phyloP scores from a whole-genome alignment of 176 grass and related monocot species.

The Carex scoparia region DNA sequence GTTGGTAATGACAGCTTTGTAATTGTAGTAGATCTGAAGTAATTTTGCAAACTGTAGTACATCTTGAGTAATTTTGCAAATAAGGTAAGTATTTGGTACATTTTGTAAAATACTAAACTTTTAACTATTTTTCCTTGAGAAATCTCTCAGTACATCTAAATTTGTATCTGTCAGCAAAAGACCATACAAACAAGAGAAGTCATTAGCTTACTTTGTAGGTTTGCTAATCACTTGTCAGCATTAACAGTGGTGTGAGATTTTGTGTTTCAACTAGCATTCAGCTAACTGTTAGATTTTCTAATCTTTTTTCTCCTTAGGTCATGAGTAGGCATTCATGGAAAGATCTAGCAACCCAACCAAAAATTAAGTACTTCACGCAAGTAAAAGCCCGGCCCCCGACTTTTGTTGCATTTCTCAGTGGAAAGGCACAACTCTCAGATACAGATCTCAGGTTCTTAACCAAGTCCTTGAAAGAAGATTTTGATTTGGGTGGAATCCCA shows the following conservation, averaged over 20 bases:
- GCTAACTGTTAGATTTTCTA: background rate
- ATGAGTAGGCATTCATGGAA: slow-evolving; percentile 98
- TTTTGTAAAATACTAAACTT: background rate
- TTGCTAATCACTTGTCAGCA: too few relatives aligned
- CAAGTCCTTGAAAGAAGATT: slow-evolving; percentile 94
- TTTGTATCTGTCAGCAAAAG: background rate
- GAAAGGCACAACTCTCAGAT: slow-evolving; percentile 74
- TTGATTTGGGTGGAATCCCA: slow-evolving; percentile 84
- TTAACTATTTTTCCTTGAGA: background rate
- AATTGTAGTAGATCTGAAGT: background rate
- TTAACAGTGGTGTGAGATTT: background rate
- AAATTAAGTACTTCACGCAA: slow-evolving; percentile 97
- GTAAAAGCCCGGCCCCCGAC: slow-evolving; percentile 87
- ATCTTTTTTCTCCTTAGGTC: slow-evolving; percentile 40
- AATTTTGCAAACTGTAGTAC: background rate
- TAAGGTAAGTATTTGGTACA: background rate
- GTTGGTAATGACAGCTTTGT: background rate
- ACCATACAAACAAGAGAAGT: background rate
- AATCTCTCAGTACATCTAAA: background rate
- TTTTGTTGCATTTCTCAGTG: slow-evolving; percentile 87
- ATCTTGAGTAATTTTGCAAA: background rate
- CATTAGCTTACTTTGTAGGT: too few relatives aligned
- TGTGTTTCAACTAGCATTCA: background rate
- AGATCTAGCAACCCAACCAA: slow-evolving; percentile 79
- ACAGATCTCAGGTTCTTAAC: slow-evolving; percentile 78